phyloP scores from a whole-genome alignment of 2,329 filamentous ascomycete genomes.

The Ceratocystiopsis sp. region DNA sequence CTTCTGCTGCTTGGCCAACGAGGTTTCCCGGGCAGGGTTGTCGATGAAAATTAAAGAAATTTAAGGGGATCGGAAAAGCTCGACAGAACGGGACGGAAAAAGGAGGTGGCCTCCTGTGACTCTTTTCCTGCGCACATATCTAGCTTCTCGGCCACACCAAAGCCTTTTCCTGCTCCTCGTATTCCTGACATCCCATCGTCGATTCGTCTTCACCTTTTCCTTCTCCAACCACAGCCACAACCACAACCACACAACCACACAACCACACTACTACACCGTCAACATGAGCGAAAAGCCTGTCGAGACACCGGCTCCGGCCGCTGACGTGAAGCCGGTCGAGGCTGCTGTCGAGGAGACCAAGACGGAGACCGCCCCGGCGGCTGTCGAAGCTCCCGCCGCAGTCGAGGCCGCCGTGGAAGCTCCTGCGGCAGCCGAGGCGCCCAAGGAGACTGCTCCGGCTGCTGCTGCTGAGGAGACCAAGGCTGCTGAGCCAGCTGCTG shows the following conservation, averaged over 20 bases:
- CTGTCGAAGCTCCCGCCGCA: background rate
- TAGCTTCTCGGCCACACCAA: background rate
- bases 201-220: background rate
- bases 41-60: too few species aligned
- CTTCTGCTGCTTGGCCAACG: too few species aligned
- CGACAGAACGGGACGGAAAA: too few species aligned
- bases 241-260: background rate
- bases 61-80: too few species aligned
- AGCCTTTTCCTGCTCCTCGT: background rate
- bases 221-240: background rate
- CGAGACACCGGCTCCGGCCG: conserved; percentile 5
- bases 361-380: too few species aligned
- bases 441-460: background rate
- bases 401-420: background rate
- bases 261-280: background rate
- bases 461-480: background rate
- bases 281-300: conserved; percentile 9
- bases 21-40: too few species aligned
- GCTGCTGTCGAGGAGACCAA: too few species aligned
- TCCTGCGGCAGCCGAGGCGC: background rate
- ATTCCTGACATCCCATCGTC: background rate
- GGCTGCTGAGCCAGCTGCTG: background rate
- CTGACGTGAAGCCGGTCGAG: background rate
- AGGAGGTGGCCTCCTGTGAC: background rate
- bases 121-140: background rate